Evolutionary conservation across 179 eudicot species (phyloP), one percentile per base, ranked within the genome.

Genomic region (Silene noctiflora): DNA sequence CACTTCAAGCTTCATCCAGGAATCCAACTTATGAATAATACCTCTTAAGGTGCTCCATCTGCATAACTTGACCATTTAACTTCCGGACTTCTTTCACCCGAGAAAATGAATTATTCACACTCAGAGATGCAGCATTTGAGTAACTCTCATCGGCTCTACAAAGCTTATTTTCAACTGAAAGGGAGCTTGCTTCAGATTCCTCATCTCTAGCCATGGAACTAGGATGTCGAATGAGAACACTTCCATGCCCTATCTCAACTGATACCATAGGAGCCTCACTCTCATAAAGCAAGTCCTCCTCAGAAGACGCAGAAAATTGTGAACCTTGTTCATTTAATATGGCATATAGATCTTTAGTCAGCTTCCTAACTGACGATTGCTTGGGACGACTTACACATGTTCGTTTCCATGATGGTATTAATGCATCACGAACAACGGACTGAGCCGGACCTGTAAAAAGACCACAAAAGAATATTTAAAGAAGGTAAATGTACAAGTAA

Each of bases 141-240:
- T 88, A 89, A 75, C 90, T 88, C 77, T 87, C 72, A 68, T 44
- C 87, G 46, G 63, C 69, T 19, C 71, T 59, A 72, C 67, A 74
- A 56, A 14, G 80, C 84, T 92, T 94, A 69, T 86, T 87, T 67
- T 95, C 96, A 82, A 90, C 80, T 16, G 99, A 87, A 78, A 95
- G 87, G 67, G 99, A 95, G 83, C 99, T 95, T 21, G 98, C 98
- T 88, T 96, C 99, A 81, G 98, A 93, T 85, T 96, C 99, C 83
- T 96, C 99, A 67, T 96, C 99, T 62, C 89, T 77, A 72, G 79
- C 86, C 73, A 89, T 73, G 60, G 92, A 88, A 68, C 88, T 90
- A 1, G 99, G 99, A 79, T 96, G 98, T 71, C 93, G 83, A 77
- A 96, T 90, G 67, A 96, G 98, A 62, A 96, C 91, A 87, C 98